Base-by-base conservation (phyloP, 306 rosid genomes). In the Citrullus mucosospermus region DNA sequence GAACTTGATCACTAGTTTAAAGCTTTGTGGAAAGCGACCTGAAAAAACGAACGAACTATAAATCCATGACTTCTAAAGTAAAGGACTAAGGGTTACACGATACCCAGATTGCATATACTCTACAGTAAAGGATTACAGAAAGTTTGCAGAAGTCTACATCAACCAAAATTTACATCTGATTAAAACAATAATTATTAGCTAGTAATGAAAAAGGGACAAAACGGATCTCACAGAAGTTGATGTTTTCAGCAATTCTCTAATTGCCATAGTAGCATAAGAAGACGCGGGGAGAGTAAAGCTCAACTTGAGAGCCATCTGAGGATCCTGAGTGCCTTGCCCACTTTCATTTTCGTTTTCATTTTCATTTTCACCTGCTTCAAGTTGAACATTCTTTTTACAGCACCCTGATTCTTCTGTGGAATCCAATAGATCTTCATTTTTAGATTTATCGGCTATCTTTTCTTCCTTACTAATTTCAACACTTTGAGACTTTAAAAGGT, bases 211-310 rank as follows among this genome's bases (percentile, higher is more conserved):
- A 62, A 14, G 44, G 11, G 44, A 28, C 20, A 50, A 34, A 60
- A 20, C 78, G 77, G 80, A 70, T 80, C 98, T 82, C 89, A 92
- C 96, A 79, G 99, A 95, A 80, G 99, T 92, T 67, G 98, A 92
- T 32, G 97, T 91, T 90, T 95, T 95, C 78, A 95, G 87, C 81
- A 95, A 91, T 91, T 95, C 98, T 87, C 98, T 87, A 89, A 92
- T 88, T 72, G 98, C 98, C 97, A 92, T 91, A 32, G 99, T 95
- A 53, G 99, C 99, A 78, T 95, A 95, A 84, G 96, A 91, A 7
- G 99, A 95, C 60, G 99, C 54, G 22, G 99, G 97, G 77, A 95
- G 97, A 67, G 92, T 95, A 71, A 95, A 90, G 83, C 87, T 89
- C 82, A 95, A 78, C 85, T 92, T 91, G 76, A 95, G 91, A 84